Evolutionary conservation across 257 asterid genomes (phyloP).

Genomic region (Eustoma russellianum): DNA sequence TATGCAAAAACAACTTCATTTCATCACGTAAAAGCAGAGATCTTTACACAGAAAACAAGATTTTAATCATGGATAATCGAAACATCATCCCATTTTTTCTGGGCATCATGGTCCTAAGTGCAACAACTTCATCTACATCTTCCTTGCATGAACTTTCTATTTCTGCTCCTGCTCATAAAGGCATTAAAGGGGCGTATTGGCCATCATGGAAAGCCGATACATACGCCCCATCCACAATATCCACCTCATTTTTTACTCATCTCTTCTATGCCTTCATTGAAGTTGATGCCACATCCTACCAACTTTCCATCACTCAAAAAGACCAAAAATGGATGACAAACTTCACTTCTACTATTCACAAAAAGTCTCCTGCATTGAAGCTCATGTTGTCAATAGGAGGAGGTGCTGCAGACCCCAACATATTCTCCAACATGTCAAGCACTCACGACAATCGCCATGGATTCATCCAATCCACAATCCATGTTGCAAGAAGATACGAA

Average conservation of each 20-base stretch:
- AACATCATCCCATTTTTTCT: slow-evolving; percentile 14
- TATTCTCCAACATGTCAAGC: slow-evolving; percentile 14
- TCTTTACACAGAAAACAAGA: not conserved
- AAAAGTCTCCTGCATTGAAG: slow-evolving; percentile 8
- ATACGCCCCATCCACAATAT: slow-evolving; percentile 25
- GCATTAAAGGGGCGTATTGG: slow-evolving; percentile 43
- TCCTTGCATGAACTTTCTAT: not conserved
- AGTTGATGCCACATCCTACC: slow-evolving; percentile 32
- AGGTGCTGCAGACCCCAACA: slow-evolving; percentile 15
- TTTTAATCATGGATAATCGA: slow-evolving; percentile 14
- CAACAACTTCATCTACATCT: slow-evolving; percentile 5
- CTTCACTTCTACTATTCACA: slow-evolving; percentile 38
- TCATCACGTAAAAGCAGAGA: no score
- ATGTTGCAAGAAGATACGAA: slow-evolving; percentile 25
- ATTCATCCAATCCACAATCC: slow-evolving; percentile 46
- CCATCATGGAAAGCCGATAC: slow-evolving; percentile 28
- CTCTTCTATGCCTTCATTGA: slow-evolving; percentile 37
- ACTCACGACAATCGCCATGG: slow-evolving; percentile 24
- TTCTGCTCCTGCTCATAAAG: slow-evolving; percentile 1
- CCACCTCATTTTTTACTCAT: slow-evolving; percentile 42
- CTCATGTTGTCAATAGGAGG: slow-evolving; percentile 54
- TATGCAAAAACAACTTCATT: no score
- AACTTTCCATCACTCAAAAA: slow-evolving; percentile 22
- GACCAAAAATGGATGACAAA: slow-evolving; percentile 26
- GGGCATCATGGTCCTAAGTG: slow-evolving; percentile 13